Evolutionary conservation across 805 yeast species (phyloP).

Genomic region (Lipomyces kockii): DNA sequence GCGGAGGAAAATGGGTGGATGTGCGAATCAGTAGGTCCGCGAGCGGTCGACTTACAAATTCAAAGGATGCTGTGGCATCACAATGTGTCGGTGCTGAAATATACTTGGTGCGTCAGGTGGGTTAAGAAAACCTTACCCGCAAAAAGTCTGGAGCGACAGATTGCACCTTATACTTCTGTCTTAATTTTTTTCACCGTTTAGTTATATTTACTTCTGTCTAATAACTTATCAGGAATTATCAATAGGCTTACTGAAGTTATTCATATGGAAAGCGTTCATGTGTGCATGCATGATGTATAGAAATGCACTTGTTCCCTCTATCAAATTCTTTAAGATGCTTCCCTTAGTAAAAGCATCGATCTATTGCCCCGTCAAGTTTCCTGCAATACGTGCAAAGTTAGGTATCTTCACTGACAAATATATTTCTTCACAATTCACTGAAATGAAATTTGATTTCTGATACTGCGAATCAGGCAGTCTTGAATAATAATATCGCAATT

Average conservation of each 20-base stretch:
- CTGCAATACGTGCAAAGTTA: neutral
- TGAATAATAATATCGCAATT: constrained; percentile 59
- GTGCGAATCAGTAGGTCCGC: neutral
- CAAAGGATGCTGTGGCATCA: neutral
- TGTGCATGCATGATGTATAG: neutral
- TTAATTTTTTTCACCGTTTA: neutral
- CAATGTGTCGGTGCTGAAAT: constrained; percentile 7
- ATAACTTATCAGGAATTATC: neutral
- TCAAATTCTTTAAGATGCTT: neutral
- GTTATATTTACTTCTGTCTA: neutral
- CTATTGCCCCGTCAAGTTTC: no score
- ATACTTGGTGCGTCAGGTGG: neutral
- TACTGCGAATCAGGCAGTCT: constrained; percentile 50
- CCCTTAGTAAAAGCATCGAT: neutral
- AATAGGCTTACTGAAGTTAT: neutral
- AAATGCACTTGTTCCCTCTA: neutral
- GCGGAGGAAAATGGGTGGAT: neutral
- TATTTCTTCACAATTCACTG: neutral
- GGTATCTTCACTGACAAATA: neutral
- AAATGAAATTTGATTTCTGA: neutral
- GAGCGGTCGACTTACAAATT: constrained; percentile 6
- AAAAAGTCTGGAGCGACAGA: neutral
- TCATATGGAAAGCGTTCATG: neutral
- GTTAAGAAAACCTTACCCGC: neutral
- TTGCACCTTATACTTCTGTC: neutral